These are phyloP conservation scores for Aplosporella prunicola DNA, from an alignment of 2,329 filamentous ascomycete species.

Conservation along the genomic window DNA sequence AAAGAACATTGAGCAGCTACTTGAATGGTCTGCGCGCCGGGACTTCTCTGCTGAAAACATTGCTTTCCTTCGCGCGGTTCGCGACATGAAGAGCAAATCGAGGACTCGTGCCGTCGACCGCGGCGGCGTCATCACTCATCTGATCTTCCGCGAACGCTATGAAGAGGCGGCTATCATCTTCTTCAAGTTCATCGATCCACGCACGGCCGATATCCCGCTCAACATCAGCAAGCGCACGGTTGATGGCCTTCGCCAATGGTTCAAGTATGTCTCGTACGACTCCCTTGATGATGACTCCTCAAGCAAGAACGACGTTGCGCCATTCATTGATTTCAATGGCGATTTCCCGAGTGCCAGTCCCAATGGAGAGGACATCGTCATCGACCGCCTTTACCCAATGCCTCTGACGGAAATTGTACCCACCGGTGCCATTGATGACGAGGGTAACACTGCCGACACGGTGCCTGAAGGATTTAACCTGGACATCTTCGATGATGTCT, in stretches of 20 bases:
- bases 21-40: constrained; percentile 53
- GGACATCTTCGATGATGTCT: constrained; percentile 49
- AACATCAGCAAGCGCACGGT: constrained; percentile 44
- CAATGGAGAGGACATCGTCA: too few relatives aligned
- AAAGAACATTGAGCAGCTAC: constrained; percentile 50
- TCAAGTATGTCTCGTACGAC: too few relatives aligned
- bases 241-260: constrained; percentile 5
- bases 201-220: constrained; percentile 56
- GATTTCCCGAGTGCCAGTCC: too few relatives aligned
- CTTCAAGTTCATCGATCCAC: constrained; percentile 49
- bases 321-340: too few relatives aligned
- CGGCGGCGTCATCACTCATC: constrained; percentile 12
- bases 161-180: constrained; percentile 53
- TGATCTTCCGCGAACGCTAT: constrained; percentile 36
- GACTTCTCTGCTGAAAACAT: constrained; percentile 67
- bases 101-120: constrained; percentile 15
- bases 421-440: background rate
- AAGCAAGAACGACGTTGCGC: too few relatives aligned
- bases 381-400: too few relatives aligned
- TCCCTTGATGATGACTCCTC: too few relatives aligned
- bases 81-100: constrained; percentile 45
- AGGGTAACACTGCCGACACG: constrained; percentile 11
- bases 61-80: constrained; percentile 51
- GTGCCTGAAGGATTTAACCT: constrained; percentile 42
- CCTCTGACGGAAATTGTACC: background rate